A percentile compares a stretch with the other conserved stretches of the same genome.
Evolutionary conservation across 306 rosid species (phyloP).

Genomic region (Casuarina glauca): DNA sequence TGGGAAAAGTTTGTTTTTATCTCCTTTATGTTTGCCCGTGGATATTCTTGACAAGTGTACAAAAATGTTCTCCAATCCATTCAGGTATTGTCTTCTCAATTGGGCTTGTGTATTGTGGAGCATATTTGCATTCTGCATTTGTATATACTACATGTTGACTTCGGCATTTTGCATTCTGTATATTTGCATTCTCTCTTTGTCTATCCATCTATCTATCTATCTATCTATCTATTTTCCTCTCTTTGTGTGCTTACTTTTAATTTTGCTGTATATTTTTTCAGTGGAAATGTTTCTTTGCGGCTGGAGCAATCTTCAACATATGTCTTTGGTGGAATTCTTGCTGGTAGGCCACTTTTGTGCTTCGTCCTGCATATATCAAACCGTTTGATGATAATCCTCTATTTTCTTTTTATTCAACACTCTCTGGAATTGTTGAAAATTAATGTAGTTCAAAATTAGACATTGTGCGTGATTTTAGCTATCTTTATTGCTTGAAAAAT

Average conservation of each 20-base stretch:
- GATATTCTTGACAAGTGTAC: constrained; percentile 60
- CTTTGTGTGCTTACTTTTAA: constrained; percentile 23
- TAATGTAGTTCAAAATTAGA: constrained; percentile 4
- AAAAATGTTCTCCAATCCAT: constrained; percentile 85
- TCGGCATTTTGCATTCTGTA: too few relatives aligned
- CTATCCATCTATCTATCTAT: background rate
- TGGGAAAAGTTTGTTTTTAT: constrained; percentile 47
- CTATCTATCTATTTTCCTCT: constrained; percentile 13
- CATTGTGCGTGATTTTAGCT: constrained; percentile 8
- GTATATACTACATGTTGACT: constrained; percentile 12
- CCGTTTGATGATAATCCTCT: constrained; percentile 20
- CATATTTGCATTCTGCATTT: constrained; percentile 14
- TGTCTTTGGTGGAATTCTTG: constrained; percentile 91
- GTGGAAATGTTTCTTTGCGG: constrained; percentile 78
- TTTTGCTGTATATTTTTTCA: constrained; percentile 41
- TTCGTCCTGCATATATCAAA: constrained; percentile 31
- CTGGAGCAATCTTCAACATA: constrained; percentile 57
- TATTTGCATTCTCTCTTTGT: constrained; percentile 8
- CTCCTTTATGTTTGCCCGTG: constrained; percentile 79
- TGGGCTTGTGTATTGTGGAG: constrained; percentile 14
- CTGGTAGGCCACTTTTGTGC: constrained; percentile 59
- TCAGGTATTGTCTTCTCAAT: constrained; percentile 61
- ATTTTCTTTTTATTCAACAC: background rate
- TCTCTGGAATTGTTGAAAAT: constrained; percentile 10
- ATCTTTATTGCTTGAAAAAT: constrained; percentile 11